Evolutionary conservation across 176 grass and related monocot species (phyloP).

Genomic region (Oryza longistaminata): DNA sequence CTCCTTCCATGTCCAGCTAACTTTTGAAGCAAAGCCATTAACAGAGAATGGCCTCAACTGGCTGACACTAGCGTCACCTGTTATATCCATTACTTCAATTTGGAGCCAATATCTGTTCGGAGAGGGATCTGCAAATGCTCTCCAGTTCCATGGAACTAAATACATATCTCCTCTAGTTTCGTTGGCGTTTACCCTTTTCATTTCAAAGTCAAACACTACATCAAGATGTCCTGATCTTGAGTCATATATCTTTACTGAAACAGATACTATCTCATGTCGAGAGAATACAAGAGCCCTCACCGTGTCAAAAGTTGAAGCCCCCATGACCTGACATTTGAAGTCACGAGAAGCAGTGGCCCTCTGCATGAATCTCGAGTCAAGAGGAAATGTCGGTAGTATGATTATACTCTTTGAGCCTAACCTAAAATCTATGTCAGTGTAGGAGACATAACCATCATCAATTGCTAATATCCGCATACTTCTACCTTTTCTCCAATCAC

Average conservation of each 20-base stretch:
- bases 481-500: conserved; percentile 86
- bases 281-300: conserved; percentile 92
- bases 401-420: conserved; percentile 84
- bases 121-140: conserved; percentile 79
- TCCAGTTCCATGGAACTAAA: conserved; percentile 90
- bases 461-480: conserved; percentile 82
- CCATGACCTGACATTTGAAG: conserved; percentile 58
- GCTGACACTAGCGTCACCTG: conserved; percentile 61
- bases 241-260: conserved; percentile 87
- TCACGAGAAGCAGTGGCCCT: conserved; percentile 59
- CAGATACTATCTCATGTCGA: conserved; percentile 67
- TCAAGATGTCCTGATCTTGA: conserved; percentile 60
- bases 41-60: conserved; percentile 86
- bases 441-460: conserved; percentile 89
- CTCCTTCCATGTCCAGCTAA: conserved; percentile 88
- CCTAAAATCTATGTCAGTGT: conserved; percentile 88
- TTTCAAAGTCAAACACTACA: conserved; percentile 69
- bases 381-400: conserved; percentile 84
- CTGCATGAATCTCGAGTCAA: conserved; percentile 98
- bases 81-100: conserved; percentile 76
- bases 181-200: conserved; percentile 72
- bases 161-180: conserved; percentile 75
- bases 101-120: conserved; percentile 83
- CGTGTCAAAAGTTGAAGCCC: conserved; percentile 60
- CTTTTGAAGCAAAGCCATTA: conserved; percentile 63